phyloP scores from a whole-genome alignment of 2,329 filamentous ascomycete species.

The Aspergillus sp. region DNA sequence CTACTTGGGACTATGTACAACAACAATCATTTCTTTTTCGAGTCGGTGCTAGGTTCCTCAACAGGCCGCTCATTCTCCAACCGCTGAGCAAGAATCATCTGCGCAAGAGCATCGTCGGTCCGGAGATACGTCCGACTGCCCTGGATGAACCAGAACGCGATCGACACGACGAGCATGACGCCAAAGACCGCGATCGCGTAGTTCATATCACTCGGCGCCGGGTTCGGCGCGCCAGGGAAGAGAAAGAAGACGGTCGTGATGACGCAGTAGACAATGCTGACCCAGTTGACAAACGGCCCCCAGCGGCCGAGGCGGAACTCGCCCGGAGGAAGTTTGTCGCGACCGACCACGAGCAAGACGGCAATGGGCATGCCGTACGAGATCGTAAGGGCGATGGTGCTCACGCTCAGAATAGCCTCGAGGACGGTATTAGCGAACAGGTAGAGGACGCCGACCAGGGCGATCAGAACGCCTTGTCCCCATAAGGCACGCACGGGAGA shows the following conservation, averaged over 20 bases:
- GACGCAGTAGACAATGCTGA: conserved; percentile 53
- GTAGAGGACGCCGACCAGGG: conserved; percentile 55
- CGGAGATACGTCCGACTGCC: conserved; percentile 42
- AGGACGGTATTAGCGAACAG: conserved; percentile 55
- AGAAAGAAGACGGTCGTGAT: conserved; percentile 58
- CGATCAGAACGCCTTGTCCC: conserved; percentile 50
- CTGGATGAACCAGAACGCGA: conserved; percentile 52
- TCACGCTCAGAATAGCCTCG: conserved; percentile 55
- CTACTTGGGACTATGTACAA: background rate
- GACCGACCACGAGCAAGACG: conserved; percentile 49
- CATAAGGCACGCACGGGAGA: conserved; percentile 54
- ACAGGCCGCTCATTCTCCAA: conserved; percentile 14
- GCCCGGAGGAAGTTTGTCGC: conserved; percentile 52
- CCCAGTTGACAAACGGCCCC: conserved; percentile 45
- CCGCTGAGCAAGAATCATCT: conserved; percentile 25
- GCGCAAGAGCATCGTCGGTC: conserved; percentile 27
- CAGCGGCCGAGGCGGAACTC: conserved; percentile 47
- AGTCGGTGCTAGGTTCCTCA: background rate
- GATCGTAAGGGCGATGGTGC: conserved; percentile 57
- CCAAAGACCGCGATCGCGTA: conserved; percentile 59
- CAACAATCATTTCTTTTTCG: background rate
- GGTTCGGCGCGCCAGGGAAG: conserved; percentile 49
- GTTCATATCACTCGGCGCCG: conserved; percentile 53
- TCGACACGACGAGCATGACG: conserved; percentile 52
- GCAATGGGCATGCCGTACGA: conserved; percentile 54